Evolutionary conservation across 2,329 filamentous ascomycete species (phyloP), one percentile per base, ranked within the genome.

Genomic region (Venturiaceae sp.): DNA sequence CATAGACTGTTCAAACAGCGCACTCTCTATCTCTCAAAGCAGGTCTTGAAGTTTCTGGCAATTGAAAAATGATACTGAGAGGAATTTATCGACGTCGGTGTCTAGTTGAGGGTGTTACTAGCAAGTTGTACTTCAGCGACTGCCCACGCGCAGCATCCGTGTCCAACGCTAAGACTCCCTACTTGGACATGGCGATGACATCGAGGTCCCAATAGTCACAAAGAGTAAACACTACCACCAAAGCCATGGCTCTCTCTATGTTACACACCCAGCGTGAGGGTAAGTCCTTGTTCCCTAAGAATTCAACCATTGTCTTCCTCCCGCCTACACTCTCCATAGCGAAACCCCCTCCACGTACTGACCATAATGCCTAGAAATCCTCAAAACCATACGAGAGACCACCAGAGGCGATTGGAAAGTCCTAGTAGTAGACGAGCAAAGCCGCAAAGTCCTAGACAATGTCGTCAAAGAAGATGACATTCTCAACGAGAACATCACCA

Each of bases 381-480:
- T 32, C 57, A 52, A 58, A 32, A 61, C 58, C 41, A 44, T 52
- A 36, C 21, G 19, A 9, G 13, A 14, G 44, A 44, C 55, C 37
- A 26, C 11, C 8, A 50, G 19, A 16, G 44, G 44, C 11, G 23
- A 96, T 91, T 99, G 94, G 94, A 99, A 97, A 83, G 89, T 96
- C 64, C 78, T 99, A 65, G 86, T 99, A 57, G 79, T 96, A 67
- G 94, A 99, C 75, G 85, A 89, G 65, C 80, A 79, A 59, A 92
- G 90, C 70, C 86, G 86, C 71, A 92, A 87, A 72, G 82, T 99
- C 66, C 81, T 99, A 66, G 87, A 95, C 74, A 95, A 92, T 78
- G 88, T 90, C 52, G 83, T 92, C 70, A 92, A 90, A 68, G 88
- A 96, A 77, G 92, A 99, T 83, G 90, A 96, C 68, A 95, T 99